Conservation (phyloP, 1,139 yeast species). For the Kurtzmaniella quercitrusa region DNA sequence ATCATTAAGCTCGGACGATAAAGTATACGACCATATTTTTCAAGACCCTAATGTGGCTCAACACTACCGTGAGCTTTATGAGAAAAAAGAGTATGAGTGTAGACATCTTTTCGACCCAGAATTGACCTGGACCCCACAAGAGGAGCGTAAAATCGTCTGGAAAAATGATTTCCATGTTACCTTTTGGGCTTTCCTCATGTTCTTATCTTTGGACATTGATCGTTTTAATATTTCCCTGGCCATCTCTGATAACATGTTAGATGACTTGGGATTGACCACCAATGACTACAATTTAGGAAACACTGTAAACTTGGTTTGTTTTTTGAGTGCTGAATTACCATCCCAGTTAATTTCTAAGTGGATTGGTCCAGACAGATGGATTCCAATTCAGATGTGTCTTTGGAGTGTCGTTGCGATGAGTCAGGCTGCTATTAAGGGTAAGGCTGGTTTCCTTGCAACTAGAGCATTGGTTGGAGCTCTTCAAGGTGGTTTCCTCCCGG, state of each 20-base stretch:
- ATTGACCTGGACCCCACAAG: constrained; percentile 18
- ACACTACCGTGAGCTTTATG: constrained; percentile 16
- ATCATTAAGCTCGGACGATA: constrained; percentile 10
- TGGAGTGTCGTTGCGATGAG: constrained; percentile 29
- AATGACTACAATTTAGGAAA: constrained; percentile 30
- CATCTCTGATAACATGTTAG: constrained; percentile 26
- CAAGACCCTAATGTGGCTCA: constrained; percentile 16
- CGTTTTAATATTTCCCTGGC: constrained; percentile 30
- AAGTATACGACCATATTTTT: constrained; percentile 3
- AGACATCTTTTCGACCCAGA: constrained; percentile 19
- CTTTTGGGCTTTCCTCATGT: constrained; percentile 26
- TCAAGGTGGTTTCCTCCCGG: constrained; percentile 32
- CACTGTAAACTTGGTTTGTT: constrained; percentile 24
- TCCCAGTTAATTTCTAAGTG: constrained; percentile 29
- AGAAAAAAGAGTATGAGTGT: constrained; percentile 18
- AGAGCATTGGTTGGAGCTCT: constrained; percentile 25
- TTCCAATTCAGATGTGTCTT: constrained; percentile 28
- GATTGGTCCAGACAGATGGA: constrained; percentile 29
- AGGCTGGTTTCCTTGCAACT: constrained; percentile 22
- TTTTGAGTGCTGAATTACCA: constrained; percentile 30
- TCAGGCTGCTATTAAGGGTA: constrained; percentile 23
- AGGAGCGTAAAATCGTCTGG: constrained; percentile 17
- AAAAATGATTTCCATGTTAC: constrained; percentile 25
- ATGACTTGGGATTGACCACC: constrained; percentile 24
- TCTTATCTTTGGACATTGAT: constrained; percentile 30